Conservation (phyloP, 768 basidiomycete species). For the Paxillus involutus region DNA sequence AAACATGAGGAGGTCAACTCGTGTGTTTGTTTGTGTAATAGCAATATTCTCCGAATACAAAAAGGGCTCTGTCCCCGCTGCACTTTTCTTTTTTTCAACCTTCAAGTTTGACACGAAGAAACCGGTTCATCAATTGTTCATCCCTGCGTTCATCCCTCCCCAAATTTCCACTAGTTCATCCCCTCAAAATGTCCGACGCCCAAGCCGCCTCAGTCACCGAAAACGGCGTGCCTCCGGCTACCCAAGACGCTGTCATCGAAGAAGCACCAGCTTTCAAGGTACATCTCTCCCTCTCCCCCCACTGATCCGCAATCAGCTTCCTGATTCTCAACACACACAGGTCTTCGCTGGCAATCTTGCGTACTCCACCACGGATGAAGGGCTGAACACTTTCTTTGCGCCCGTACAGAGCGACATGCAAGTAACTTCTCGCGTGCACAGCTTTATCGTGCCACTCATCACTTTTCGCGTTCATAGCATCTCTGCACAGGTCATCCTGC, state of each 20-base stretch:
- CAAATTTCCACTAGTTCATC: conserved; percentile 53
- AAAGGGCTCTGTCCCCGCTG: conserved; percentile 32
- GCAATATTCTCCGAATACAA: conserved; percentile 24
- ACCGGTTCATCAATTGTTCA: conserved; percentile 80
- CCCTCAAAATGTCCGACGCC: conserved; percentile 85
- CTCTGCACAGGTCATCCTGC: conserved; percentile 83
- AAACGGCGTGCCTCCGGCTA: conserved; percentile 81
- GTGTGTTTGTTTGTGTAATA: conserved; percentile 30
- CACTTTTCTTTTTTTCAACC: conserved; percentile 58
- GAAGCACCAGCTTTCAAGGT: conserved; percentile 84
- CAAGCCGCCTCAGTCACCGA: conserved; percentile 80
- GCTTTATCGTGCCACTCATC: conserved; percentile 5
- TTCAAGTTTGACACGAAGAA: conserved; percentile 82
- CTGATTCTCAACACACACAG: conserved; percentile 37
- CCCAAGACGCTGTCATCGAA: conserved; percentile 65
- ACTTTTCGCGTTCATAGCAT: conserved; percentile 44
- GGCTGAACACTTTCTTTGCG: conserved; percentile 92
- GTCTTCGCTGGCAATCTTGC: conserved; percentile 96
- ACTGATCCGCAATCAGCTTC: conserved; percentile 17
- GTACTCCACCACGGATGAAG: conserved; percentile 91
- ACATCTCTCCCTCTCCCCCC: conserved; percentile 8
- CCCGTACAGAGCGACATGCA: conserved; percentile 87
- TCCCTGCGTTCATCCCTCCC: conserved; percentile 57
- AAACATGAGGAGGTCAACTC: conserved; percentile 35
- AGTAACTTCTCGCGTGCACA: conserved; percentile 33